Evolutionary conservation across 768 basidiomycete genomes (phyloP), one percentile per base, ranked within the genome.

Genomic region (Astraeus odoratus): DNA sequence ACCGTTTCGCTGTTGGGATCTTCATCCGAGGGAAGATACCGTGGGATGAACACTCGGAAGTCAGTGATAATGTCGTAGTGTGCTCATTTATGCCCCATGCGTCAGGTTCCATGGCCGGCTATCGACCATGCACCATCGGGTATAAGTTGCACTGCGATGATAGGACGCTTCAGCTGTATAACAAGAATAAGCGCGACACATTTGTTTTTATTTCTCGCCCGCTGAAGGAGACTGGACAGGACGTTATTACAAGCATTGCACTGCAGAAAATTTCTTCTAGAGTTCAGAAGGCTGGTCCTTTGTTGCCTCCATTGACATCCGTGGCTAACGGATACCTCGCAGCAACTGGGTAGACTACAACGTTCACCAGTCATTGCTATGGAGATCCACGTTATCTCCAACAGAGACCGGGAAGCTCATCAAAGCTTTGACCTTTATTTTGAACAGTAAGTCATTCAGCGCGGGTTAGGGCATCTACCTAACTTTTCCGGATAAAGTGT

Each of bases 361-460:
- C 71, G 75, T 29, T 64, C 72, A 0, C 73, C 78, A 0, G 69
- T 81, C 0, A 61, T 63, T 9, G 68, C 67, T 5, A 71, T 83
- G 29, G 82, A 84, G 49, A 69, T 83, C 7, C 82, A 83, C 55
- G 82, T 84, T 4, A 74, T 83, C 8, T 83, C 82, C 0, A 82
- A 83, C 54, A 66, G 81, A 10, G 81, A 83, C 57, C 73, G 78
- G 8, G 65, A 81, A 3, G 77, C 80, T 0, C 80, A 82, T 53
- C 79, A 81, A 59, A 56, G 79, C 0, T 83, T 85, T 50, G 82
- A 85, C 55, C 56, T 83, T 26, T 79, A 80, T 64, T 78, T 80
- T 54, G 77, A 82, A 27, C 77, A 80, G 81, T 82, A 58, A 59
- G 81, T 66, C 16, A 8, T 3, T 12, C 8, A 3, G 16, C 8